Evolutionary conservation across 352 stramenopile species (phyloP).

Genomic region (Halophytophthora polymorphica): DNA sequence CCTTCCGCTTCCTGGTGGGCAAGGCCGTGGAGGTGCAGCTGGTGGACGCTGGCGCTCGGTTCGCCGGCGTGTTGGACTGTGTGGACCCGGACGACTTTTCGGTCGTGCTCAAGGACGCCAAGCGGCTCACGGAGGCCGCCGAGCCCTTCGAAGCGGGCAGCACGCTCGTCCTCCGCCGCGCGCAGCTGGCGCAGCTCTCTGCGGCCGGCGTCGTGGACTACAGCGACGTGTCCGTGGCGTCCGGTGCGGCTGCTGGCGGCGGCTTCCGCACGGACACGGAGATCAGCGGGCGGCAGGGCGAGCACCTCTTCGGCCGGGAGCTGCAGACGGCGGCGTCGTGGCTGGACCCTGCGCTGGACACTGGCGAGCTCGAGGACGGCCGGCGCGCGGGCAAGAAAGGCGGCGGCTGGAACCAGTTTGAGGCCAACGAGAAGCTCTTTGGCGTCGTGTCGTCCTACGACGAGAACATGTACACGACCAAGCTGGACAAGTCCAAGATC

Average conservation of each 20-base stretch:
- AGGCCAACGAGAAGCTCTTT: slow-evolving; percentile 95
- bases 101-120: slow-evolving; percentile 76
- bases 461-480: slow-evolving; percentile 98
- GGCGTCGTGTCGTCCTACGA: slow-evolving; percentile 95
- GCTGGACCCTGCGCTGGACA: slow-evolving; percentile 79
- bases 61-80: slow-evolving; percentile 72
- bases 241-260: slow-evolving; percentile 9
- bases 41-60: slow-evolving; percentile 48
- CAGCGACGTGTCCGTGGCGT: slow-evolving; percentile 37
- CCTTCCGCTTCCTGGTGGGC: slow-evolving; percentile 78
- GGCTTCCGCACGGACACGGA: slow-evolving; percentile 89
- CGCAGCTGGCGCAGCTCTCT: slow-evolving; percentile 61
- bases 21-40: slow-evolving; percentile 73
- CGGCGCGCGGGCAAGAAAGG: slow-evolving; percentile 31
- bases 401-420: slow-evolving; percentile 94
- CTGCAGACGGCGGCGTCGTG: slow-evolving; percentile 71
- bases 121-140: slow-evolving; percentile 32
- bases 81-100: slow-evolving; percentile 84
- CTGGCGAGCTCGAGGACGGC: slow-evolving; percentile 63
- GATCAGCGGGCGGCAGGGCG: slow-evolving; percentile 76
- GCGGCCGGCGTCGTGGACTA: slow-evolving; percentile 65
- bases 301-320: slow-evolving; percentile 69
- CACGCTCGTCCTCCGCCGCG: slow-evolving; percentile 72
- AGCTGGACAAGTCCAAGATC: slow-evolving; percentile 92
- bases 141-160: slow-evolving; percentile 68